Conservation (phyloP, 2,329 filamentous ascomycete species). For the Cercospora sp. region DNA sequence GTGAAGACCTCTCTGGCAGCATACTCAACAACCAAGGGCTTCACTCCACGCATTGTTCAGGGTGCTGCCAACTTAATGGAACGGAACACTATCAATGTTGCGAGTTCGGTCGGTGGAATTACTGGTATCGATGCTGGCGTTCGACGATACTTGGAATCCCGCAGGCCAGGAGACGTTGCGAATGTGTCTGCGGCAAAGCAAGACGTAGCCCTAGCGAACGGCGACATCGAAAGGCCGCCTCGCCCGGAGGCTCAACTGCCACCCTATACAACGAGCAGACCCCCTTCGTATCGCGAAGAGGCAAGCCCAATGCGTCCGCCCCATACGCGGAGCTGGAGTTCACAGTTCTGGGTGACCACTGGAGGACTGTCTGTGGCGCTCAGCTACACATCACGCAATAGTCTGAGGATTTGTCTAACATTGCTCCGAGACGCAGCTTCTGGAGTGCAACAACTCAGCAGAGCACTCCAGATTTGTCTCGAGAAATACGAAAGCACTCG, state of each 20-base stretch:
- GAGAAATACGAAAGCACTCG: conserved; percentile 70
- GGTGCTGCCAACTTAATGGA: conserved; percentile 91
- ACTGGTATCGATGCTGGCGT: conserved; percentile 88
- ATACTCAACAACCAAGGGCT: conserved; percentile 85
- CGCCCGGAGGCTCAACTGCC: conserved; percentile 68
- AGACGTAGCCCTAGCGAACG: conserved; percentile 51
- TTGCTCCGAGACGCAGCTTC: conserved; percentile 81
- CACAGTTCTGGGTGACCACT: conserved; percentile 73
- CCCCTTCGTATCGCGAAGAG: conserved; percentile 40
- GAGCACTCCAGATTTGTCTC: conserved; percentile 70
- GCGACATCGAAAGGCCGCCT: conserved; percentile 46
- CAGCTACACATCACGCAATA: conserved; percentile 81
- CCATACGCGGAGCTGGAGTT: conserved; percentile 65
- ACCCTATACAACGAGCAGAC: conserved; percentile 74
- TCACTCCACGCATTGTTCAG: conserved; percentile 80
- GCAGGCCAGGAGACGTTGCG: conserved; percentile 56
- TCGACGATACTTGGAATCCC: conserved; percentile 72
- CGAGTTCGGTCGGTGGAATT: conserved; percentile 77
- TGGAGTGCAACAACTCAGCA: conserved; percentile 74
- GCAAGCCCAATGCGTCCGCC: conserved; percentile 40
- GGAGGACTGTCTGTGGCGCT: conserved; percentile 89
- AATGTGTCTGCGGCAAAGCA: conserved; percentile 39
- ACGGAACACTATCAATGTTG: conserved; percentile 81
- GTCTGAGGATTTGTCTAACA: conserved; percentile 78
- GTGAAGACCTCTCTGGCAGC: conserved; percentile 75